Evolutionary conservation across 2,329 filamentous ascomycete genomes (phyloP), one percentile per base, ranked within the genome.

Genomic region (Claviceps purpurea): DNA sequence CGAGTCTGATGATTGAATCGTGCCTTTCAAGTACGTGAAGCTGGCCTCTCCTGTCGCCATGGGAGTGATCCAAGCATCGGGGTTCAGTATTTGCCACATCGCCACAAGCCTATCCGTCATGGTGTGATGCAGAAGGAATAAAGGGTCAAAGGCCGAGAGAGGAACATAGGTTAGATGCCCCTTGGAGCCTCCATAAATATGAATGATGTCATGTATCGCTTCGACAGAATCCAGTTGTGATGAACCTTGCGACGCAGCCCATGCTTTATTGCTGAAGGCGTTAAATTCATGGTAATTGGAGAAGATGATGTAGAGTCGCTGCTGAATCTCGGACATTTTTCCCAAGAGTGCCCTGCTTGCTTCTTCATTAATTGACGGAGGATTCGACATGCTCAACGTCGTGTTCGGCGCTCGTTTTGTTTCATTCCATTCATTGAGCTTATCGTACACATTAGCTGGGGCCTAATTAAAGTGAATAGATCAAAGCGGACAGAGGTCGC

Each of bases 71-170:
- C 82, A 91, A 30, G 77, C 77, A 20, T 79, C 70, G 0, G 84
- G 85, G 56, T 93, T 77, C 14, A 93, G 65, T 1, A 75, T 72
- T 68, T 93, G 86, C 86, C 86, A 93, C 55, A 94, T 76, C 37
- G 86, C 79, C 56, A 89, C 79, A 30, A 87, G 66, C 2, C 88
- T 79, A 61, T 94, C 88, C 7, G 89, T 77, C 65, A 86, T 89
- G 56, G 74, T 71, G 60, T 91, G 87, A 60, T 91, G 86, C 8
- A 91, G 68, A 68, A 84, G 87, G 66, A 91, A 90, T 13, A 87
- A 70, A 0, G 87, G 87, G 61, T 94, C 88, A 62, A 88, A 94
- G 0, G 84, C 78, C 1, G 87, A 85, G 58, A 85, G 84, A 18
- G 81, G 79, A 37, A 82, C 79, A 64, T 79, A 85, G 43, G 76